Percentiles rank a stretch among this genome's conserved stretches.
These are phyloP conservation scores for Hypoxylon trugodes DNA, from an alignment of 495 filamentous ascomycete genomes.

Conservation along the genomic window DNA sequence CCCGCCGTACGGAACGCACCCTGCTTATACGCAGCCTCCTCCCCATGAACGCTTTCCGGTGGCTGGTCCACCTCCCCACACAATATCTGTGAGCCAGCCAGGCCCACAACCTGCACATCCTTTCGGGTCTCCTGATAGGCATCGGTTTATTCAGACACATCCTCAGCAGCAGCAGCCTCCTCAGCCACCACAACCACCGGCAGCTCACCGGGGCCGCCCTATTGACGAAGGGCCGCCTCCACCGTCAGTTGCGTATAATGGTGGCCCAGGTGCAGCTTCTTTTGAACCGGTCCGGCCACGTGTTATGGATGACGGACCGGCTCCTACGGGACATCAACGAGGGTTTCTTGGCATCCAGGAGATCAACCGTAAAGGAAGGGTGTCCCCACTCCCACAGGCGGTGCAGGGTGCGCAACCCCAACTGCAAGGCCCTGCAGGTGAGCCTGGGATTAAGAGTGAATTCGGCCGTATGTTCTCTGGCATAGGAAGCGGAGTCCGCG, in stretches of 20 bases:
- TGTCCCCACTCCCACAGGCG: conserved; percentile 87
- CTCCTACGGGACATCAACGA: conserved; percentile 53
- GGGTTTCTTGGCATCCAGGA: conserved; percentile 67
- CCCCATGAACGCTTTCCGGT: conserved; percentile 58
- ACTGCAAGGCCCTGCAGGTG: conserved; percentile 74
- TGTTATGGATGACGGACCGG: conserved; percentile 66
- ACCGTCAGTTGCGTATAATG: conserved; percentile 54
- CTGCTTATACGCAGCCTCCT: conserved; percentile 54
- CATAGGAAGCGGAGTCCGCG: conserved; percentile 84
- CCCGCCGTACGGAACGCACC: conserved; percentile 55
- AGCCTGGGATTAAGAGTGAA: conserved; percentile 88
- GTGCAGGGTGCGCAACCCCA: conserved; percentile 91
- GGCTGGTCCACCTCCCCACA: conserved; percentile 51
- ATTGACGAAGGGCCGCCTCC: conserved; percentile 52
- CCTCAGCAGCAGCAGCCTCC: conserved; percentile 49
- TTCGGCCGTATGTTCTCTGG: conserved; percentile 92
- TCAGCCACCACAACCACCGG: conserved; percentile 44
- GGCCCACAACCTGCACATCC: conserved; percentile 48
- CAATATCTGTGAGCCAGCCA: conserved; percentile 50
- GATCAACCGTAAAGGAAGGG: conserved; percentile 69
- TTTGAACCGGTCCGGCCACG: conserved; percentile 55
- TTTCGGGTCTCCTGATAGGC: conserved; percentile 61
- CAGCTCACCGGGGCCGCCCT: conserved; percentile 35
- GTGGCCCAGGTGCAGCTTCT: conserved; percentile 44
- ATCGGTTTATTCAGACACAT: conserved; percentile 51